Evolutionary conservation across 176 grass and related monocot species (phyloP), one percentile per base, ranked within the genome.

Genomic region (Oryza officinalis): DNA sequence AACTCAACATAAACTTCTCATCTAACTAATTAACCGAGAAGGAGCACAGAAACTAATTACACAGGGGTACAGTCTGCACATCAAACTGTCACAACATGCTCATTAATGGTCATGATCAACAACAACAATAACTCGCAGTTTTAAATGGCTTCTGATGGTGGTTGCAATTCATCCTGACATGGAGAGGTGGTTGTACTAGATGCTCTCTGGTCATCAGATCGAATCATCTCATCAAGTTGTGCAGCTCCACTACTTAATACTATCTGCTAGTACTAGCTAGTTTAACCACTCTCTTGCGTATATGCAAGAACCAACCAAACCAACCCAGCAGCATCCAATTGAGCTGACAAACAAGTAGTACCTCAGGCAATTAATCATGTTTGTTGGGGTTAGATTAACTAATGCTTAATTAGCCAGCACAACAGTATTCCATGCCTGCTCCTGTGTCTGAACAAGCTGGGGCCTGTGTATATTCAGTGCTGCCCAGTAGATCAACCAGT

Each of bases 151-250:
- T 49, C 33, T 14, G 6, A 38, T 43, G 27, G 75, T 76, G 76
- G 81, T 89, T 84, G 81, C 75, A 84, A 80, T 88, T 88, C 84
- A 79, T 88, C 75, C 81, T 73, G 81, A 61, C 78, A 68, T 52
- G 8, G 27, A 79, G 75, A 68, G 87, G 81, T 88, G 40, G 87
- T 33, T 88, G 65, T 54, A 13, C 78, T 50, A 44, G 59, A 78
- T 78, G 76, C 76, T 45, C 60, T 61, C 43, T 78, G 60, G 18
- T 65, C 4, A 64, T 64, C 40, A 65, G 68, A 75, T 65, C 41
- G 28, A 59, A 15, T 59, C 23, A 8, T 13, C 23, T 38, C 27
- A 15, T 23, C 37, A 35, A 14, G 66, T 20, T 79, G 82, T 67
- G 70, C 23, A 44, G 57, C 57, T n/a, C 22, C 57, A 61, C 9